Base-by-base conservation (phyloP, 2,329 filamentous ascomycete species). In the Teratosphaeria nubilosa region DNA sequence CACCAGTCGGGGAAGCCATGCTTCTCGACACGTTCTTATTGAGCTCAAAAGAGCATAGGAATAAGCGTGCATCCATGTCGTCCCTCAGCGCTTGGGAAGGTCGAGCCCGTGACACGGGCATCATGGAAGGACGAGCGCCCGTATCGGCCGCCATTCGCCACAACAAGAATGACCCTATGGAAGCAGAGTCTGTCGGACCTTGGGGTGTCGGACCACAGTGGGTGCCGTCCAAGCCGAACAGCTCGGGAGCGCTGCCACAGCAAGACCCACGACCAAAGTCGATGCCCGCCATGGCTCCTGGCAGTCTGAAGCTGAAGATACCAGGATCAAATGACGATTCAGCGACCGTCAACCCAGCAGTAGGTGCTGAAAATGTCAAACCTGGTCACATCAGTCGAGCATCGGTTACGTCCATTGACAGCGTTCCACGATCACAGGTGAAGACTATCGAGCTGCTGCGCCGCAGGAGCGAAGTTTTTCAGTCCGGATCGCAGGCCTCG, bases 361-460 rank as follows among this genome's bases (percentile, higher is more conserved):
- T 22, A 25, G 54, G 31, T 20, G 24, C 14, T 22, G 37, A 27
- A 13, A 30, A 51, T 34, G 27, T 14, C n/a, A 45, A 10, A 27
- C 57, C 57, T 11, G 30, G 16, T 32, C 53, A 60, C 2, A 27
- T 65, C 54, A 69, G 69, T 25, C 65, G 71, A 45, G 72, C 71
- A 5, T 73, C 70, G 20, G 55, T 68, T 20, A 64, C 70, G 1
- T 71, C 66, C 9, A 69, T 74, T 34, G 71, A 70, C 51, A 63
- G 62, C 7, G 67, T 67, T 55, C 61, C 70, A n/a, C 68, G 69
- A 37, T 62, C 64, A 22, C 59, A 69, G 50, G 55, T 72, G 51
- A 64, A 66, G 56, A 70, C 65, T 51, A 66, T 74, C 32, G 63
- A 70, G 51, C 59, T 72, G 11, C 52, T 45, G 14, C 50, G 56